A percentile compares a stretch with the other conserved stretches of the same genome.
phyloP scores from a whole-genome alignment of 2,329 filamentous ascomycete species.

The Sordariomycetes sp. region DNA sequence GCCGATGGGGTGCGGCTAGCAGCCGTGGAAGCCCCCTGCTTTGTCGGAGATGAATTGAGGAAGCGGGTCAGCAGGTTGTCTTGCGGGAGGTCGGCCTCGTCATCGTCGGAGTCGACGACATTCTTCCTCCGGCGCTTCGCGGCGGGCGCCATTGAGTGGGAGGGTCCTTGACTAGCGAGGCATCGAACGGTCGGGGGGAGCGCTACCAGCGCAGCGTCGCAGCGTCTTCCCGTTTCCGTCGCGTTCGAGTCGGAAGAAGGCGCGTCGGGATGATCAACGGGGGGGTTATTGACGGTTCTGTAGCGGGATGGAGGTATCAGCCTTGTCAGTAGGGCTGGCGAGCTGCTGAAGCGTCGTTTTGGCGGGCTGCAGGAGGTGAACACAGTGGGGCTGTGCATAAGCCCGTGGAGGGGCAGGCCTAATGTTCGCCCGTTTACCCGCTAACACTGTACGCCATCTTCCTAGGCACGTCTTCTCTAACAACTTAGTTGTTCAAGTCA shows the following conservation, averaged over 20 bases:
- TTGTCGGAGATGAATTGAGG: conserved; percentile 37
- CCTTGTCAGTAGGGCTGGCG: neutral
- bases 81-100: conserved; percentile 27
- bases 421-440: neutral
- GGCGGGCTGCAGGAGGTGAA: neutral
- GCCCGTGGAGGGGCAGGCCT: neutral
- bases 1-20: conserved; percentile 17
- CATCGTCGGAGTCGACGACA: conserved; percentile 31
- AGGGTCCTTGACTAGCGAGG: neutral
- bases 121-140: conserved; percentile 46
- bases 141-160: conserved; percentile 35
- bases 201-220: neutral
- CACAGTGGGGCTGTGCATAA: neutral
- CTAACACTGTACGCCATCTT: neutral
- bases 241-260: neutral
- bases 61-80: conserved; percentile 38
- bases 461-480: neutral
- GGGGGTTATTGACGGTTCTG: neutral
- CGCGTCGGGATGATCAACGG: neutral
- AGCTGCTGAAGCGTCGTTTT: neutral
- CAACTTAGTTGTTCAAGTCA: neutral
- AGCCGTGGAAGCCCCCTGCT: conserved; percentile 11
- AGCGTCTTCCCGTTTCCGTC: neutral
- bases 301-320: neutral
- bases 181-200: neutral